These are phyloP conservation scores for Xylaria sp. DNA, from an alignment of 2,329 filamentous ascomycete species.

Conservation along the genomic window DNA sequence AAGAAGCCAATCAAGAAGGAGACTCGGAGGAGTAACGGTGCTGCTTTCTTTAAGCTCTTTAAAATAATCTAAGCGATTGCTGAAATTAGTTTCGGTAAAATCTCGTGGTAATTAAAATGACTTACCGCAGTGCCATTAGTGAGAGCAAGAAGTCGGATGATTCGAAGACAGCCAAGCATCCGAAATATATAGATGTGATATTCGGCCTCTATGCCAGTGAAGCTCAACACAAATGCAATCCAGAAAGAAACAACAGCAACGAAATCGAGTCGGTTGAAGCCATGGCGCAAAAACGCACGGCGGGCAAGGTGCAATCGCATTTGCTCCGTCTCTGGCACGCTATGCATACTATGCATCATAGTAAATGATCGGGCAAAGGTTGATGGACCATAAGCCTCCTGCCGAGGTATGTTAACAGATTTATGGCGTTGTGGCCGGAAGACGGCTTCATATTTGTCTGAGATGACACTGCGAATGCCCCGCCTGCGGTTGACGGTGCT, in stretches of 20 bases:
- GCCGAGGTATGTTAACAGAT: constrained; percentile 62
- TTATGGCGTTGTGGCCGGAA: constrained; percentile 82
- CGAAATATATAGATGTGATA: constrained; percentile 87
- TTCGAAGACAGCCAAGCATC: constrained; percentile 95
- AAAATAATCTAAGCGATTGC: constrained; percentile 73
- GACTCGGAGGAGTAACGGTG: constrained; percentile 88
- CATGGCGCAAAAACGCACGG: constrained; percentile 89
- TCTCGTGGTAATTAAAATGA: constrained; percentile 20
- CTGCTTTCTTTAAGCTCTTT: constrained; percentile 92
- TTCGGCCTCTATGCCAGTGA: constrained; percentile 70
- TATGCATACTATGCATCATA: constrained; percentile 72
- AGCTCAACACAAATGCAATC: constrained; percentile 79
- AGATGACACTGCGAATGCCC: constrained; percentile 74
- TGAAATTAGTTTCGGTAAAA: constrained; percentile 28
- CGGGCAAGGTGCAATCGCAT: constrained; percentile 86
- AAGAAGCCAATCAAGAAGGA: constrained; percentile 96
- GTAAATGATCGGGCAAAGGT: constrained; percentile 81
- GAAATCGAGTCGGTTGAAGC: constrained; percentile 95
- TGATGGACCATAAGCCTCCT: constrained; percentile 57
- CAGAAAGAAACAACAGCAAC: constrained; percentile 94
- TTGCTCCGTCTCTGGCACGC: constrained; percentile 71
- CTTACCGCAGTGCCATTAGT: constrained; percentile 91
- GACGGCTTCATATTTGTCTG: constrained; percentile 76
- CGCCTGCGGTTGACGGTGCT: constrained; percentile 83
- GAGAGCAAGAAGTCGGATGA: constrained; percentile 85